A percentile compares a stretch with the other conserved stretches of the same genome.
These are phyloP conservation scores for Barbarea vulgaris DNA, from an alignment of 345 rosid genomes.

Conservation along the genomic window DNA sequence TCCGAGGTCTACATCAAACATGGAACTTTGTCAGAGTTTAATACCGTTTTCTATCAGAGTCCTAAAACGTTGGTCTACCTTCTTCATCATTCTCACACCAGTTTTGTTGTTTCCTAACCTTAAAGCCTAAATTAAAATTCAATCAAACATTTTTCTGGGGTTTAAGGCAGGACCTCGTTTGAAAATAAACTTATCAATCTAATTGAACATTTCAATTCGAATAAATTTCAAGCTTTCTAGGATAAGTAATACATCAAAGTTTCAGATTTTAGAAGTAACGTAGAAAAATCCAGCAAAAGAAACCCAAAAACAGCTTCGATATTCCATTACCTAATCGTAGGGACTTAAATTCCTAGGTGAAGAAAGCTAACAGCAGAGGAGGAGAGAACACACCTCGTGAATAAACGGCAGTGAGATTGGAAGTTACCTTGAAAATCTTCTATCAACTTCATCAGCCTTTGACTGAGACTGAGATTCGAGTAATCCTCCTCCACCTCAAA, in stretches of 20 bases:
- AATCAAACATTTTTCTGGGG: constrained; percentile 3
- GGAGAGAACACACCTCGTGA: no score
- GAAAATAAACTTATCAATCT: not conserved
- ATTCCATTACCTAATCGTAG: not conserved
- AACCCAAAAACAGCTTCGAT: not conserved
- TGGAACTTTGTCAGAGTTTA: constrained; percentile 80
- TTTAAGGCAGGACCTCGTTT: not conserved
- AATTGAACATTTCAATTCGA: constrained; percentile 1
- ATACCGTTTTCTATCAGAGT: constrained; percentile 94
- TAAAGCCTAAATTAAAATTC: not conserved
- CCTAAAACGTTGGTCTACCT: constrained; percentile 90
- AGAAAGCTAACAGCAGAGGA: constrained; percentile 21
- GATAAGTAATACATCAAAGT: constrained; percentile 14
- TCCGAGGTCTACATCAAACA: no score
- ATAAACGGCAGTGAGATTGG: no score
- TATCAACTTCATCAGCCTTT: no score
- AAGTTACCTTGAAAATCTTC: no score
- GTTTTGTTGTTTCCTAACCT: constrained; percentile 12
- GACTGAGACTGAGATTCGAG: no score
- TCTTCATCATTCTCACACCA: constrained; percentile 74
- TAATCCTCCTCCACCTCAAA: no score
- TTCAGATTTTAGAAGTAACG: not conserved
- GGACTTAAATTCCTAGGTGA: not conserved
- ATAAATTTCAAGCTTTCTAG: constrained; percentile 18
- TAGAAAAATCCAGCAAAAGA: not conserved